Evolutionary conservation across 768 basidiomycete species (phyloP), one percentile per base, ranked within the genome.

Genomic region (Naganishia randhawae): DNA sequence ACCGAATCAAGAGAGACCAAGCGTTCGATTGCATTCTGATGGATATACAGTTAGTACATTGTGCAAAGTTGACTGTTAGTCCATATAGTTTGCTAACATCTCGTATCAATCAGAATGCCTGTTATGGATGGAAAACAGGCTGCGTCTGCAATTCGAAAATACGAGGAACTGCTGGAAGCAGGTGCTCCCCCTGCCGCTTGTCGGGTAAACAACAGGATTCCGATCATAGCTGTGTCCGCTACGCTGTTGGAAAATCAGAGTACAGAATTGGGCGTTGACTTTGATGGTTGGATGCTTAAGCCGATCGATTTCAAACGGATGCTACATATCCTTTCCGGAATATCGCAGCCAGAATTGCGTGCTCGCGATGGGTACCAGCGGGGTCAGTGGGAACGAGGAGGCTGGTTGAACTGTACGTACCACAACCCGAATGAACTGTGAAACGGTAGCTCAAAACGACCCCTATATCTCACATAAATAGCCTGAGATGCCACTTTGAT

Each of bases 221-320:
- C 89, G 6, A 88, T 91, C 62, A 87, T 92, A 69, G 90, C 89
- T 32, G 89, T 92, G 17, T 89, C 88, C 1, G 89, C 89, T 0
- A 89, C 88, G 14, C 81, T 91, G 10, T 75, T 80, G 41, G 87
- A 88, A 71, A 79, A 78, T 19, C 86, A 88, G 73, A 83, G 85
- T 3, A 78, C 82, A 0, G 83, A 87, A 64, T 78, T 90, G 62
- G 77, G 81, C 9, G 75, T 81, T 14, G 86, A 89, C 45, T 84
- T 90, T 76, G 89, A 90, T 75, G 90, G 90, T 4, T 92, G 89
- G 89, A 85, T 90, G 19, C 80, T 91, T 70, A 91, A 91, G 78
- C 91, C 90, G 0, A 86, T 91, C 71, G 87, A 90, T 76, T 91
- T 89, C 78, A 84, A 85, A 69, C 83, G 90, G 16, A 82, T 91